Percentiles rank a stretch among this genome's conserved stretches.
These are phyloP conservation scores for Amauroascus niger DNA, from an alignment of 2,329 filamentous ascomycete genomes.

Conservation along the genomic window DNA sequence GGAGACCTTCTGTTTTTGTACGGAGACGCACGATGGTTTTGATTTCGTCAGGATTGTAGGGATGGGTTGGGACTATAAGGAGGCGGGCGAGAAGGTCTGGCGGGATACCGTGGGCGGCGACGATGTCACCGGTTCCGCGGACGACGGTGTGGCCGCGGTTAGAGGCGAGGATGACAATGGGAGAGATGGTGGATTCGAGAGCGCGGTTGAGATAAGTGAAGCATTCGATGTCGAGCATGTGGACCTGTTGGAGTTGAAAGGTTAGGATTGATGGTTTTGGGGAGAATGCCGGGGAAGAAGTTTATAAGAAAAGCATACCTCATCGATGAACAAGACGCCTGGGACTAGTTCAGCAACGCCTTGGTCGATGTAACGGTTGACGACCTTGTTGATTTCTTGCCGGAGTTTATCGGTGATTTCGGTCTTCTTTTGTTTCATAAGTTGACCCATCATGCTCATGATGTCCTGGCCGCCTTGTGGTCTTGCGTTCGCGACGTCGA, in stretches of 20 bases:
- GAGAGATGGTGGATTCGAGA: conserved; percentile 88
- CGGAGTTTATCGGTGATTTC: conserved; percentile 98
- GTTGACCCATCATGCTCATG: conserved; percentile 99
- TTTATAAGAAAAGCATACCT: conserved; percentile 49
- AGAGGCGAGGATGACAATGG: conserved; percentile 93
- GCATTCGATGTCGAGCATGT: conserved; percentile 99
- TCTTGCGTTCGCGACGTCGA: conserved; percentile 89
- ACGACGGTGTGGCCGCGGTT: conserved; percentile 93
- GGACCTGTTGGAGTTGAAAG: conserved; percentile 53
- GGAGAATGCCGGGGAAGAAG: not conserved
- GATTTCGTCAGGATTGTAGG: conserved; percentile 82
- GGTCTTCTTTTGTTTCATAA: conserved; percentile 99
- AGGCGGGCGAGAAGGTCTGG: conserved; percentile 87
- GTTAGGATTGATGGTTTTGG: not conserved
- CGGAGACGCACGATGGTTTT: conserved; percentile 82
- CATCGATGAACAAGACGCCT: conserved; percentile 95
- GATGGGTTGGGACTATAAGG: conserved; percentile 89
- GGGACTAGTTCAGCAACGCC: conserved; percentile 96
- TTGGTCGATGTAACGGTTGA: conserved; percentile 98
- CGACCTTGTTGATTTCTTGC: conserved; percentile 96
- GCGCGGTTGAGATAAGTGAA: conserved; percentile 98
- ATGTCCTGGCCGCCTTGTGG: conserved; percentile 97
- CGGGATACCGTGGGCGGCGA: conserved; percentile 86
- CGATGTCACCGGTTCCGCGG: conserved; percentile 67
- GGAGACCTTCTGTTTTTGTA: conserved; percentile 68